Base-by-base conservation (phyloP, 768 basidiomycete species). In the Hemileccinum rubropunctum region DNA sequence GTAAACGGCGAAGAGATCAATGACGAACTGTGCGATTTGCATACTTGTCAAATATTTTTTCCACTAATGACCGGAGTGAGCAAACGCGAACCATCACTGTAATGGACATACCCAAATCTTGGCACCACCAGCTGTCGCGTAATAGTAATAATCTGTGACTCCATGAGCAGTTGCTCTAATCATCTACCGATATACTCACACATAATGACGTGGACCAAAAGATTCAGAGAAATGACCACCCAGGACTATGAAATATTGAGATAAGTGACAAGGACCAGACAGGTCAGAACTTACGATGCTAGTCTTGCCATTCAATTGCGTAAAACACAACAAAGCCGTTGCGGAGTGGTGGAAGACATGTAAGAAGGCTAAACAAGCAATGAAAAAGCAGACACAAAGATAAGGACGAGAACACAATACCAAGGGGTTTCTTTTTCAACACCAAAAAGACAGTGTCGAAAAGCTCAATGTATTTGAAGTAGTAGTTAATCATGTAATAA, bases 321-420 rank as follows among this genome's bases (percentile, higher is more conserved):
- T 84, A 68, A 84, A 98, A 74, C 97, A 98, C 50, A 99, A 76
- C 53, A 98, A 71, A 52, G 95, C 95, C 51, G 97, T 98, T 15
- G 95, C 97, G 50, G 97, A 92, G 76, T 99, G 97, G 71, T 98
- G 97, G 78, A 97, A 98, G 56, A 99, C 95, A 71, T 98, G 97
- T 53, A 99, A 75, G 75, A 99, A 98, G 60, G 91, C 94, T 95
- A 59, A 36, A 37, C 2, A 23, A 6, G 53, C 9, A 27, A 50
- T 48, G 60, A 47, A 27, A 55, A 39, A 27, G 44, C 33, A 15
- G n/a, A 45, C 35, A 26, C 12, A 39, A 28, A 18, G 27, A 28
- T 37, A 45, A 26, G 38, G 18, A 49, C 26, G 18, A 6, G 17
- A 23, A 23, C 20, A 71, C 84, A 23, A 53, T 64, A 95, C 94